A percentile compares a stretch with the other conserved stretches of the same genome.
Conservation (phyloP, 352 stramenopile species). For the Phytopythium vexans region DNA sequence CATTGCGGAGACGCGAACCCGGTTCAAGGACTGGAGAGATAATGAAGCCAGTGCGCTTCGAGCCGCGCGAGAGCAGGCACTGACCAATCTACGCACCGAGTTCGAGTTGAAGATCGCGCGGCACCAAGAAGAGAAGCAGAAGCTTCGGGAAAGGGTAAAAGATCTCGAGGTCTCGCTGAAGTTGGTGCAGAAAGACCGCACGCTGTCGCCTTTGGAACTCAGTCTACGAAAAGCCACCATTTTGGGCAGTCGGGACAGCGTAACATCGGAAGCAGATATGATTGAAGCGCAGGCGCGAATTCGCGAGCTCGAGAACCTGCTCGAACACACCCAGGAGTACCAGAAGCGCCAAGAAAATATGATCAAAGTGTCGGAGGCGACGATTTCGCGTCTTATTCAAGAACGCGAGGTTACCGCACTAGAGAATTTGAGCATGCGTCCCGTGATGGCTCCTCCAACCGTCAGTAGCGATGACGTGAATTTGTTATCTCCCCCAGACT, state of each 20-base stretch:
- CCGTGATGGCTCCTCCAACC: constrained; percentile 13
- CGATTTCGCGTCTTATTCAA: constrained; percentile 61
- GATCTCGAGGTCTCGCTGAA: constrained; percentile 66
- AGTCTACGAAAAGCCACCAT: constrained; percentile 62
- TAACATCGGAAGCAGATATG: constrained; percentile 43
- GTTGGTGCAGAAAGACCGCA: constrained; percentile 59
- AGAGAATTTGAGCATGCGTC: constrained; percentile 37
- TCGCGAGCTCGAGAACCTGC: constrained; percentile 49
- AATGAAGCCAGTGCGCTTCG: constrained; percentile 33
- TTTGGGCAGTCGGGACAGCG: constrained; percentile 40
- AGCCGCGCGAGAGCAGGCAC: constrained; percentile 38
- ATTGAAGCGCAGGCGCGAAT: constrained; percentile 54
- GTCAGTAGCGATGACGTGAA: background rate
- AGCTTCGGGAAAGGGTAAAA: constrained; percentile 69
- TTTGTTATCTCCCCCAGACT: background rate
- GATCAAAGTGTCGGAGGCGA: constrained; percentile 59
- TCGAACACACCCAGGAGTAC: constrained; percentile 57
- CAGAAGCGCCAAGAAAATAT: constrained; percentile 59
- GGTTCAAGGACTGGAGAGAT: constrained; percentile 72
- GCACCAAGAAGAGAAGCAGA: constrained; percentile 73
- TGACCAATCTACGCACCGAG: constrained; percentile 51
- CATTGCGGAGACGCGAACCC: constrained; percentile 48
- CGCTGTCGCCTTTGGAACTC: constrained; percentile 58
- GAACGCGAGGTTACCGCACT: constrained; percentile 42
- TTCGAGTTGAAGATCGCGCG: constrained; percentile 64